A percentile compares a stretch with the other conserved stretches of the same genome.
Conservation (phyloP, 176 grass and related monocot genomes). For the Avena insularis region DNA sequence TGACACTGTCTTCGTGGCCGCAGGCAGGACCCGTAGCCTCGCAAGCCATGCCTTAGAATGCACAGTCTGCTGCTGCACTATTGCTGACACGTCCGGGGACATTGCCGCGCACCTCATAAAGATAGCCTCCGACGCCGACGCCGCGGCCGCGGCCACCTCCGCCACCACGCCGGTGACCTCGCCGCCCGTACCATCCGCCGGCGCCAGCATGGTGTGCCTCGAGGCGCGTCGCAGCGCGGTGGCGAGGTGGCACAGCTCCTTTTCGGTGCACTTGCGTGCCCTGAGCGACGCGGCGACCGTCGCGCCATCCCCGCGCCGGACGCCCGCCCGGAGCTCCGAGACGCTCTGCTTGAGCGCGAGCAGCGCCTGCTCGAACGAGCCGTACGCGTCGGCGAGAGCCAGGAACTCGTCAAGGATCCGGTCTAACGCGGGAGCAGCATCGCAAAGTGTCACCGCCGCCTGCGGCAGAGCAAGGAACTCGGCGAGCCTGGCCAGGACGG, state of each 20-base stretch:
- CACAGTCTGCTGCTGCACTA: not conserved
- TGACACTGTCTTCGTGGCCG: conserved; percentile 5
- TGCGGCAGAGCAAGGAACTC: conserved; percentile 56
- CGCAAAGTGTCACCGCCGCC: conserved; percentile 24
- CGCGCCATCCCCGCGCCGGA: conserved; percentile 52
- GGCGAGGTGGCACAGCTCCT: conserved; percentile 52
- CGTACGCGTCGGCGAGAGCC: conserved; percentile 67
- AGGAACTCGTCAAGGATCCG: conserved; percentile 57
- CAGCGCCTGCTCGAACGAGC: conserved; percentile 52
- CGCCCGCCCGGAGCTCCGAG: conserved; percentile 36
- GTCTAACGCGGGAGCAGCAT: not conserved
- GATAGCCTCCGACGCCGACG: conserved; percentile 39
- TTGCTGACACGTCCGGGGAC: not conserved
- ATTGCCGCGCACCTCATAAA: conserved; percentile 45
- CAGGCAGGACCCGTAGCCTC: not conserved
- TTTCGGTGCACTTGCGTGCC: conserved; percentile 34
- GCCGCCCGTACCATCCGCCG: not conserved
- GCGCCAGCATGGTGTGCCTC: not conserved
- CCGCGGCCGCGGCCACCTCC: conserved; percentile 35
- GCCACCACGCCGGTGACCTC: conserved; percentile 15
- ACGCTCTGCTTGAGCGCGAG: conserved; percentile 49
- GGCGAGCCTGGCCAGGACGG: conserved; percentile 45
- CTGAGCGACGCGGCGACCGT: conserved; percentile 36
- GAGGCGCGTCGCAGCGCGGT: conserved; percentile 37
- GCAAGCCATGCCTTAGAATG: conserved; percentile 14